These are phyloP conservation scores for Macadamia tetraphylla DNA, from an alignment of 164 flowering plant species.

Conservation along the genomic window DNA sequence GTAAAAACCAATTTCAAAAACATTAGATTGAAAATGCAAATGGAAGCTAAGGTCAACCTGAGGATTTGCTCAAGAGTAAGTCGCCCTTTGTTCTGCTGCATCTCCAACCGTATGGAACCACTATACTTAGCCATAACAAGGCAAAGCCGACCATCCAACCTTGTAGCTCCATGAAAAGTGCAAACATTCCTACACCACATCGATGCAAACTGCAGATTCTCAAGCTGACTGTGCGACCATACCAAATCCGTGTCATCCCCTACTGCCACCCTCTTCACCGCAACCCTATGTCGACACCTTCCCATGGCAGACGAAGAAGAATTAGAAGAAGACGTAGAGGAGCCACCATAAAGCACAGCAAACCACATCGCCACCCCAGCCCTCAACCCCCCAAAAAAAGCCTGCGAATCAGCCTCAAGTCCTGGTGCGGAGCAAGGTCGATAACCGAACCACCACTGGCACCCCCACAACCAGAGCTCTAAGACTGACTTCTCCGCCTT, in stretches of 20 bases:
- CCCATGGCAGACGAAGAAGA: conserved; percentile 1
- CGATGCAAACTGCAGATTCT: conserved; percentile 55
- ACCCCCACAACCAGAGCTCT: conserved; percentile 33
- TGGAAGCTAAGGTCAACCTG: conserved; percentile 41
- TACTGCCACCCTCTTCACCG: conserved; percentile 68
- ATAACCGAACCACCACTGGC: conserved; percentile 42
- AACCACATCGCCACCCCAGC: conserved; percentile 74
- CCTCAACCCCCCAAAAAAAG: conserved; percentile 38
- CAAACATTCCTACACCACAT: conserved; percentile 99
- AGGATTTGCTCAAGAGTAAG: conserved; percentile 95
- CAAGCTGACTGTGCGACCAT: conserved; percentile 75
- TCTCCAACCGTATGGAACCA: conserved; percentile 78
- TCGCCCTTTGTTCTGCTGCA: conserved; percentile 82
- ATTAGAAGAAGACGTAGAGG: background rate
- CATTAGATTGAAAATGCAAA: background rate
- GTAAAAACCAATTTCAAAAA: background rate
- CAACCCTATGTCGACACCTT: conserved; percentile 65
- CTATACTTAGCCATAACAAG: conserved; percentile 78
- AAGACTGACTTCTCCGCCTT: conserved; percentile 24
- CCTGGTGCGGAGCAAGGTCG: conserved; percentile 55
- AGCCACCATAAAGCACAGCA: conserved; percentile 26
- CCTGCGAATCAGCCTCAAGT: conserved; percentile 41
- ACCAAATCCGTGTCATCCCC: conserved; percentile 65
- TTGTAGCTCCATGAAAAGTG: conserved; percentile 82
- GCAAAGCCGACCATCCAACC: conserved; percentile 53